Conservation (phyloP, 345 rosid species). For the Passiflora organensis region DNA sequence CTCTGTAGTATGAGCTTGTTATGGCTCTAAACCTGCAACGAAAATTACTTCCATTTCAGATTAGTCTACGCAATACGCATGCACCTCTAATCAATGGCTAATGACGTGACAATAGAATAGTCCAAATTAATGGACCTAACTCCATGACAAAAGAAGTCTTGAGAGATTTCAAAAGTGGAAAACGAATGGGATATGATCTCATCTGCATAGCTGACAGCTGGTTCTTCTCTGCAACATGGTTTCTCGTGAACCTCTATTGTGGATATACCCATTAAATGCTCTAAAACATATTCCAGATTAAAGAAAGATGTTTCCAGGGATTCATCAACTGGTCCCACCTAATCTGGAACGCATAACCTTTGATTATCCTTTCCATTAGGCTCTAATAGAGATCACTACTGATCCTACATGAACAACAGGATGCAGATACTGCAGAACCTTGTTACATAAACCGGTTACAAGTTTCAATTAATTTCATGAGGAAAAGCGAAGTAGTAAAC, state of each 20-base stretch:
- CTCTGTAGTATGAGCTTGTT: conserved; percentile 81
- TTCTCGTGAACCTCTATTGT: not conserved
- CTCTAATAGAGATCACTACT: not conserved
- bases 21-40: conserved; percentile 72
- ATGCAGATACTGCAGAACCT: no score
- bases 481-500: no score
- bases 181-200: no score
- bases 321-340: not conserved
- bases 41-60: not conserved
- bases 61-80: not conserved
- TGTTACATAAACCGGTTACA: no score
- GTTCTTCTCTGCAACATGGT: not conserved
- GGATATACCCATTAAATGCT: not conserved
- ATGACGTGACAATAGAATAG: no score
- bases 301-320: no score
- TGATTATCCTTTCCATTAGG: not conserved
- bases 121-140: no score
- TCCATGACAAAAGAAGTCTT: no score
- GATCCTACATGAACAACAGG: not conserved
- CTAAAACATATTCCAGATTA: not conserved
- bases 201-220: not conserved
- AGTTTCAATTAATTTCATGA: not conserved
- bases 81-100: not conserved
- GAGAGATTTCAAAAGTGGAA: no score
- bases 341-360: not conserved